Evolutionary conservation across 495 filamentous ascomycete species (phyloP).

Genomic region (Tuber brumale): DNA sequence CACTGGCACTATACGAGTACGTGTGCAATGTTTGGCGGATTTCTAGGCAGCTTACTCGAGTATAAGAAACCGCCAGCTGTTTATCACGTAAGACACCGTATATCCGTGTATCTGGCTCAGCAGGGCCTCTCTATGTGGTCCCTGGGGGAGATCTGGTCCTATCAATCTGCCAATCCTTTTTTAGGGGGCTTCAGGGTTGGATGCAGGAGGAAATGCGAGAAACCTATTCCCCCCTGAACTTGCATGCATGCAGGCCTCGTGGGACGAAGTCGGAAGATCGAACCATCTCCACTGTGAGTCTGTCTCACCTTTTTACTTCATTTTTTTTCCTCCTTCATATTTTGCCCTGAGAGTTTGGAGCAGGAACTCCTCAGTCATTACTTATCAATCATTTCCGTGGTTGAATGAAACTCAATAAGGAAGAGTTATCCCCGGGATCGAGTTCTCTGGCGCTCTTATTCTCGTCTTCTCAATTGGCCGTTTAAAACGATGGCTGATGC

Average conservation of each 20-base stretch:
- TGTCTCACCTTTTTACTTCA: background rate
- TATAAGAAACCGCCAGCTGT: background rate
- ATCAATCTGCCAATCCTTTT: background rate
- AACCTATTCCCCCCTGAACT: background rate
- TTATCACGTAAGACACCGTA: background rate
- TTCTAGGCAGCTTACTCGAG: background rate
- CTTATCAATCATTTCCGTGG: background rate
- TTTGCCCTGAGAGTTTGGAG: background rate
- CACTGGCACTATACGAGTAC: background rate
- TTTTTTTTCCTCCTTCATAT: background rate
- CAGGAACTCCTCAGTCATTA: background rate
- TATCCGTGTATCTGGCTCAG: background rate
- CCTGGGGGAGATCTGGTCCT: background rate
- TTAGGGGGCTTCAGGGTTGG: background rate
- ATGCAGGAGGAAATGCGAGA: background rate
- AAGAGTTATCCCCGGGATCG: background rate
- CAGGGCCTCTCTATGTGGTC: background rate
- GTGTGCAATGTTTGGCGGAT: background rate
- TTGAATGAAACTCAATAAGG: background rate
- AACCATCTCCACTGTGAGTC: background rate
- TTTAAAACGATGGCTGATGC: conserved; percentile 3
- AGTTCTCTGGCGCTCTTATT: background rate
- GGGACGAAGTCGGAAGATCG: conserved; percentile 5
- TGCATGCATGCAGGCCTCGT: conserved; percentile 4
- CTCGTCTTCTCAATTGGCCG: background rate